Base-by-base conservation (phyloP, 306 rosid genomes). In the Inga oerstediana region DNA sequence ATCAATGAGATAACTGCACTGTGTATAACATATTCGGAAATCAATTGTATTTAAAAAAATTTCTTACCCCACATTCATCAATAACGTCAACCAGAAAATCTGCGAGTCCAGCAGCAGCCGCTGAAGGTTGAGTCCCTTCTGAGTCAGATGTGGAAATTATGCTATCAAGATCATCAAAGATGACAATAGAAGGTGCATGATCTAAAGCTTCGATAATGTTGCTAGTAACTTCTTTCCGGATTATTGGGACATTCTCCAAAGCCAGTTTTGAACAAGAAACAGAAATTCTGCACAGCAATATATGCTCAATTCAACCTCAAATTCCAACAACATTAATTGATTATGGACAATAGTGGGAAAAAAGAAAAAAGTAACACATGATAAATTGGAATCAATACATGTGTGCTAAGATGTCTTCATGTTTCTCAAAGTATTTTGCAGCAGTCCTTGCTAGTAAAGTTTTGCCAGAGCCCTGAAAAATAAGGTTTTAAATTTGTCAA, bases 391-490 rank as follows among this genome's bases (percentile, higher is more conserved):
- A 80, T 76, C 52, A 92, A 81, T 93, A 95, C 99, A 81, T 74
- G 83, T 93, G 98, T 39, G 94, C 94, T 74, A 93, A 85, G 82
- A 95, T 79, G 86, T 86, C 96, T 76, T 86, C 89, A 44, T 64
- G 85, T 54, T 88, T 91, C 88, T 88, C 91, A 10, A 95, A 89
- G 78, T 83, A 87, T 85, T 90, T 92, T 72, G 98, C 99, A 84
- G 87, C 89, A 84, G 92, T 90, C 88, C 86, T 91, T 61, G 97
- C 91, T 75, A 95, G 87, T 79, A 85, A 85, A 67, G 97, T 92
- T 89, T 95, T 95, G 85, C 99, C 99, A 67, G 99, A 93, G 82
- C 99, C 99, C 99, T 95, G 86, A 54, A 87, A 76, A 68, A 79
- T 35, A 34, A 1, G 22, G 45, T 35, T 71, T 72, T 64, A n/a